Conservation (phyloP, 1,284 basidiomycete species). For the Boletus semigastroideus region DNA sequence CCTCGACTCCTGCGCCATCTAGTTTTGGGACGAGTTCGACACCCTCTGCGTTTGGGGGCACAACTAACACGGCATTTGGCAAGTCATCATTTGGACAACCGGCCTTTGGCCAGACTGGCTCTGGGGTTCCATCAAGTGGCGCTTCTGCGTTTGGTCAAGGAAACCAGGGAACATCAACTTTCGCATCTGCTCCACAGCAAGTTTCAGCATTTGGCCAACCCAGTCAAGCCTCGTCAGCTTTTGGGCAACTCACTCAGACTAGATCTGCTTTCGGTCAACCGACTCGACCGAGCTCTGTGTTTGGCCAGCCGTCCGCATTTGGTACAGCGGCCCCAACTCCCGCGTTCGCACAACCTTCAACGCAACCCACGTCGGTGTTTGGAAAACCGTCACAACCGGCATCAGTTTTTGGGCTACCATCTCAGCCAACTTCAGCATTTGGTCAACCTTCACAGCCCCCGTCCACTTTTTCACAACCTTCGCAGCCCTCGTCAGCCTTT, state of each 20-base stretch:
- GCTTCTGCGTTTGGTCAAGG: constrained; percentile 38
- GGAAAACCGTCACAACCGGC: constrained; percentile 29
- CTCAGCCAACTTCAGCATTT: constrained; percentile 29
- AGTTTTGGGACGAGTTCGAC: constrained; percentile 14
- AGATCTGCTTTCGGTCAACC: constrained; percentile 40
- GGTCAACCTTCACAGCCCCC: constrained; percentile 30
- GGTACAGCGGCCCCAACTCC: constrained; percentile 36
- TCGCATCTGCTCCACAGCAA: constrained; percentile 37
- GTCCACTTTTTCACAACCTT: constrained; percentile 39
- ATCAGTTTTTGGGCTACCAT: constrained; percentile 34
- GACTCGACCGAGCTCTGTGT: constrained; percentile 36
- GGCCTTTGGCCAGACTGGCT: constrained; percentile 38
- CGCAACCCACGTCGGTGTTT: constrained; percentile 34
- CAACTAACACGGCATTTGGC: constrained; percentile 35
- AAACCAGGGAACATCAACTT: constrained; percentile 37
- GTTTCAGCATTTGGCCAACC: constrained; percentile 39
- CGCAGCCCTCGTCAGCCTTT: constrained; percentile 39
- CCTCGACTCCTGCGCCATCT: constrained; percentile 7
- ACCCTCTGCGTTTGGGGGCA: constrained; percentile 37
- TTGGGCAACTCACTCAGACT: constrained; percentile 31
- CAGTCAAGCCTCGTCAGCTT: constrained; percentile 23
- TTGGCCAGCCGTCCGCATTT: constrained; percentile 45
- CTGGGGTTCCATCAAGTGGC: constrained; percentile 25
- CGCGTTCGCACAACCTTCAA: constrained; percentile 36
- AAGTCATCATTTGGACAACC: constrained; percentile 36